Percentiles rank a stretch among this genome's conserved stretches.
Evolutionary conservation across 1,284 basidiomycete genomes (phyloP).

Genomic region (Papiliotrema terrestris): DNA sequence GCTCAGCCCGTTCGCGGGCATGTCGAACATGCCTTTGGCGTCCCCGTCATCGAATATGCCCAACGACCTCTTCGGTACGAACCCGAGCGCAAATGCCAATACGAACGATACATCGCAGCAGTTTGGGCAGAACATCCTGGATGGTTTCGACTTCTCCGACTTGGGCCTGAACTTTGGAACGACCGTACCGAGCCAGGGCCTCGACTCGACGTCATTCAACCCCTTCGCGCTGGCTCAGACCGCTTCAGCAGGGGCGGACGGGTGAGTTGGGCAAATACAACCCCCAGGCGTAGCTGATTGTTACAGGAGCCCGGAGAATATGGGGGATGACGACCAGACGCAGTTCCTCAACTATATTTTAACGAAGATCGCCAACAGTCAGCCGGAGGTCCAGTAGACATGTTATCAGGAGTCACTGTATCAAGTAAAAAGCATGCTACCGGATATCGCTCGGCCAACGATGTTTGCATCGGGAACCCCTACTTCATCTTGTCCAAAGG

Average conservation of each 20-base stretch:
- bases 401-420: too few relatives aligned
- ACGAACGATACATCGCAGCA: slow-evolving; percentile 6
- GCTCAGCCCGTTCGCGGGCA: slow-evolving; percentile 2
- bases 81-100: background rate
- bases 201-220: slow-evolving; percentile 36
- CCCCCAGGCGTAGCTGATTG: background rate
- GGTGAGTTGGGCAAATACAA: slow-evolving; percentile 20
- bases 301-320: slow-evolving; percentile 1
- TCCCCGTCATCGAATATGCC: background rate
- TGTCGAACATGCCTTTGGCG: background rate
- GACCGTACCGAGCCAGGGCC: background rate
- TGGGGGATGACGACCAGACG: slow-evolving; percentile 33
- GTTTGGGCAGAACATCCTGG: slow-evolving; percentile 30
- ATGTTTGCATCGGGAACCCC: background rate
- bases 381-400: slow-evolving; percentile 31
- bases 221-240: slow-evolving; percentile 47
- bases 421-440: too few relatives aligned
- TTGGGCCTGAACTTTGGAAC: slow-evolving; percentile 24
- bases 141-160: slow-evolving; percentile 41
- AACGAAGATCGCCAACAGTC: slow-evolving; percentile 44
- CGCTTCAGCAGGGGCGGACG: slow-evolving; percentile 29
- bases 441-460: background rate
- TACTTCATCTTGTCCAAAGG: slow-evolving; percentile 67
- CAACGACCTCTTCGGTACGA: background rate
- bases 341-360: slow-evolving; percentile 45